Evolutionary conservation across 208 protist species (phyloP).

Genomic region (Acanthamoeba lenticulata): DNA sequence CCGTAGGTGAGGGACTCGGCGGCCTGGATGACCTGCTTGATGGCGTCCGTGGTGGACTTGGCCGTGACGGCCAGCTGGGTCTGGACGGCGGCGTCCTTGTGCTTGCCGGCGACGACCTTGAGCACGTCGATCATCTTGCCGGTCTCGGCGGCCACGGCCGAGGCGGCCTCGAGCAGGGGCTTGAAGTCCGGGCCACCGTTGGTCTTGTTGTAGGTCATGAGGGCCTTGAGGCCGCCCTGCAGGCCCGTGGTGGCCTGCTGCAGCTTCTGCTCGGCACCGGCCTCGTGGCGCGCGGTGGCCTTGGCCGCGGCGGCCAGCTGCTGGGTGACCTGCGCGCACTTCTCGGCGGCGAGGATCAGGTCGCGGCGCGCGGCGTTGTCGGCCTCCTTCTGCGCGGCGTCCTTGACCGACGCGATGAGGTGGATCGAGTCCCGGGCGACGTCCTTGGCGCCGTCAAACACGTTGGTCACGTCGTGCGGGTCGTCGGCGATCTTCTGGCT

Average conservation of each 20-base stretch:
- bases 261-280: conserved; percentile 58
- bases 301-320: conserved; percentile 41
- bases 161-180: conserved; percentile 39
- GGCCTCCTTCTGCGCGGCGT: conserved; percentile 52
- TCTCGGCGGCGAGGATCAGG: conserved; percentile 59
- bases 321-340: conserved; percentile 11
- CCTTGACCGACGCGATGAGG: conserved; percentile 42
- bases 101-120: conserved; percentile 62
- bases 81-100: conserved; percentile 62
- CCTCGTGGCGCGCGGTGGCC: background rate
- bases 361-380: conserved; percentile 2
- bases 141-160: conserved; percentile 29
- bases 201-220: conserved; percentile 66
- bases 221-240: conserved; percentile 49
- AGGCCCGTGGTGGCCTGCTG: background rate
- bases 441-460: conserved; percentile 64
- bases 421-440: conserved; percentile 32
- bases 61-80: conserved; percentile 60
- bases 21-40: conserved; percentile 69
- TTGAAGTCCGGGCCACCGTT: conserved; percentile 63
- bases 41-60: conserved; percentile 67
- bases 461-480: conserved; percentile 30
- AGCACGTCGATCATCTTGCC: conserved; percentile 69
- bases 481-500: conserved; percentile 50
- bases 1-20: conserved; percentile 64